Evolutionary conservation across 139 green algal species (phyloP).

Genomic region (Chlorella sp.): DNA sequence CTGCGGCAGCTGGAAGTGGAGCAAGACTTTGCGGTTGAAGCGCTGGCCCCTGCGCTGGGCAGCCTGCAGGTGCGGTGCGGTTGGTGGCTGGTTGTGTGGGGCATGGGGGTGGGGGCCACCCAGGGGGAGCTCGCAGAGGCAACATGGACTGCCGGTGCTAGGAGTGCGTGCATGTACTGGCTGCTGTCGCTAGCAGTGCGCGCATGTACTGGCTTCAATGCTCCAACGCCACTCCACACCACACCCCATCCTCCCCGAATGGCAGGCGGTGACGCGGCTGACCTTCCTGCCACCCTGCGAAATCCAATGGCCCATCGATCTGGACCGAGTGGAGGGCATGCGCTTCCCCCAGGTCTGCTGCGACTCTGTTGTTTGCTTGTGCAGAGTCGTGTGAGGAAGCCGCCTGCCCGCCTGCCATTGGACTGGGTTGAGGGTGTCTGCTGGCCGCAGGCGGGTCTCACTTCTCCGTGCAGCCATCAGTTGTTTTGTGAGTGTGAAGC

Average conservation of each 20-base stretch:
- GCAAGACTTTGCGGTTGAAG: not conserved
- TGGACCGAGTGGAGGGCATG: not conserved
- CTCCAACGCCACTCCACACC: no score
- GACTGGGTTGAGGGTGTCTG: not conserved
- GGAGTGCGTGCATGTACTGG: no score
- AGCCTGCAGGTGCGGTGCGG: not conserved
- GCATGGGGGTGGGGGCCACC: no score
- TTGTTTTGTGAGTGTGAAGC: no score
- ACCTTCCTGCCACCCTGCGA: not conserved
- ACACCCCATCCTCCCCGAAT: no score
- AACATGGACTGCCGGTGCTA: no score
- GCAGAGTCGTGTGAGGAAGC: not conserved
- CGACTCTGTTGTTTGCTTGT: not conserved
- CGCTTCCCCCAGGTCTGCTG: not conserved
- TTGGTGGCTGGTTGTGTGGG: no score
- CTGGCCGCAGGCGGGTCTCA: not conserved
- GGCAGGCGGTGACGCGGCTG: not conserved
- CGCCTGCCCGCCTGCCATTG: not conserved
- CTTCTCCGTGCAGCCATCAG: no score
- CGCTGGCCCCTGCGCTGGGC: not conserved
- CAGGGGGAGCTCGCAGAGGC: no score
- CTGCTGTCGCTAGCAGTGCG: no score
- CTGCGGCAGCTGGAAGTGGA: not conserved
- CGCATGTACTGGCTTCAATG: no score
- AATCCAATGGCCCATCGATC: not conserved